These are phyloP conservation scores for Cryptosporidium andersoni DNA, from an alignment of 169 alveolate genomes.

Conservation along the genomic window DNA sequence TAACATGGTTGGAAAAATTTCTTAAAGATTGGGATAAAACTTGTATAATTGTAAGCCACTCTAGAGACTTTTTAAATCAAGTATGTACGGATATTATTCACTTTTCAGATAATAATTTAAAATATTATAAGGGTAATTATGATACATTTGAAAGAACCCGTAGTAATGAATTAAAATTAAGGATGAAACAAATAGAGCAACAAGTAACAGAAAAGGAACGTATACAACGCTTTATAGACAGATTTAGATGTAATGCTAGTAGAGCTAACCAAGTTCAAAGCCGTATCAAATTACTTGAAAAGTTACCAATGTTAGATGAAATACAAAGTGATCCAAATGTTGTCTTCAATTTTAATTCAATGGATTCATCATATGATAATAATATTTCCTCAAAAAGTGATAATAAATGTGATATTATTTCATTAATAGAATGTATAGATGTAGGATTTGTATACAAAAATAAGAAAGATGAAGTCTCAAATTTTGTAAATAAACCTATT, in stretches of 20 bases:
- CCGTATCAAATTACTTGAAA: conserved; percentile 91
- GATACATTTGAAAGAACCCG: conserved; percentile 92
- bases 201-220: conserved; percentile 89
- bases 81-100: conserved; percentile 94
- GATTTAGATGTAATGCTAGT: conserved; percentile 92
- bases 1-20: conserved; percentile 94
- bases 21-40: conserved; percentile 88
- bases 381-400: neutral
- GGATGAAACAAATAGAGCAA: conserved; percentile 87
- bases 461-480: neutral
- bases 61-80: conserved; percentile 93
- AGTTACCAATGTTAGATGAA: conserved; percentile 92
- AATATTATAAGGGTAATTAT: conserved; percentile 94
- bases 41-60: conserved; percentile 95
- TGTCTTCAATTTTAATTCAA: conserved; percentile 37
- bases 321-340: conserved; percentile 94
- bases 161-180: conserved; percentile 85
- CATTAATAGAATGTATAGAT: conserved; percentile 53
- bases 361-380: conserved; percentile 8
- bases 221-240: conserved; percentile 93
- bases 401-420: neutral
- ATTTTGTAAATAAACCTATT: conserved; percentile 66
- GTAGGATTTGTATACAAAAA: conserved; percentile 29
- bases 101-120: conserved; percentile 84
- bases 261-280: conserved; percentile 94